Evolutionary conservation across 2,329 filamentous ascomycete genomes (phyloP), one percentile per base, ranked within the genome.

Genomic region (Madurella mycetomatis): DNA sequence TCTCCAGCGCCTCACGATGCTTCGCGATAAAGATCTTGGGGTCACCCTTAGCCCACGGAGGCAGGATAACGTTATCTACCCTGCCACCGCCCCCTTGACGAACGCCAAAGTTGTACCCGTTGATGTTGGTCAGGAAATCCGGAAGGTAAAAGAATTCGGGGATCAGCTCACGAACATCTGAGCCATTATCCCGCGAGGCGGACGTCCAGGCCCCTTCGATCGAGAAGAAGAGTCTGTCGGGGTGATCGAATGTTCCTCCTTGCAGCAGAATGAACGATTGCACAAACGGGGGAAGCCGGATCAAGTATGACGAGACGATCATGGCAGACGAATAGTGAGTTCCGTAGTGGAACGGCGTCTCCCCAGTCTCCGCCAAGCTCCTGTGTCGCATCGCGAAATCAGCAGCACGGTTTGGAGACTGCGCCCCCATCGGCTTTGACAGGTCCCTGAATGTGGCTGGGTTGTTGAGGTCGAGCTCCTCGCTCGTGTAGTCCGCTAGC

Each of bases 241-340:
- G 90, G 66, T 99, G 92, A 67, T 99, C 94, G 66, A 97, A 99
- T 40, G 83, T 90, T 5, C 92, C 92, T n/a, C 94, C 94, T 70
- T 99, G 94, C 1, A 99, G 81, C 9, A 97, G 76, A 17, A 97
- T 83, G 66, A 95, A 97, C 0, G 94, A 96, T 63, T 97, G 90
- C 19, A 96, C 92, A 68, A 97, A 99, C 0, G 94, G 94, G 48
- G 96, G 92, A 15, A 99, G 78, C 16, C 94, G 87, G 64, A 99
- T 96, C 41, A 99, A 80, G 65, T 96, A 99, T 0, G 92, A 96
- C 12, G 91, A 91, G 7, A 99, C 94, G 55, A 96, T 96, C 94
- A 97, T 99, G 8, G 94, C 94, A 2, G 94, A 97, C 1, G 94
- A 97, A 70, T 99, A 99, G 69, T 99, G 95, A 0, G 95, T 99